A percentile compares a stretch with the other conserved stretches of the same genome.
Evolutionary conservation across 1,284 basidiomycete species (phyloP).

Genomic region (Xerocomus nothofagi): DNA sequence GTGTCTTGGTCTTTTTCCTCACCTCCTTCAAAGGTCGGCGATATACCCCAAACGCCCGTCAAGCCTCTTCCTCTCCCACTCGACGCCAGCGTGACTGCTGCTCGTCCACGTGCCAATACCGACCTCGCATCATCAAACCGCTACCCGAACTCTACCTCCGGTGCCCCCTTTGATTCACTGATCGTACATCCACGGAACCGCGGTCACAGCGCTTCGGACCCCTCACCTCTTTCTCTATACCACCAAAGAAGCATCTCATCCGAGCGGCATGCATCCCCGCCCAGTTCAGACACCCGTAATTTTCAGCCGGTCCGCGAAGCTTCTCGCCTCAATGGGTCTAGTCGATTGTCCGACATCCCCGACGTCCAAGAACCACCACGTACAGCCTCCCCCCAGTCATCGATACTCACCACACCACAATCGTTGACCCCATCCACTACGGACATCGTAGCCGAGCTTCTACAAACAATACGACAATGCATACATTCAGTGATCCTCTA

Average conservation of each 20-base stretch:
- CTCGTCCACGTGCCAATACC: constrained; percentile 29
- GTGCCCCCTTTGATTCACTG: constrained; percentile 7
- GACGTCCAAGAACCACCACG: constrained; percentile 1
- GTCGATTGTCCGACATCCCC: constrained; percentile 5
- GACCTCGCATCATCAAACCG: constrained; percentile 15
- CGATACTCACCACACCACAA: background rate
- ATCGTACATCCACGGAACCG: constrained; percentile 20
- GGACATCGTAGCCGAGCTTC: constrained; percentile 30
- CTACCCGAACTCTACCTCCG: constrained; percentile 9
- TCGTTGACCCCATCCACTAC: constrained; percentile 16
- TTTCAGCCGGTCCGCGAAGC: background rate
- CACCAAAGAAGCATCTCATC: constrained; percentile 6
- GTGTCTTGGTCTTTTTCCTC: constrained; percentile 1
- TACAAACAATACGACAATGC: constrained; percentile 23
- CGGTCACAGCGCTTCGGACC: constrained; percentile 14
- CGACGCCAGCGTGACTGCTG: background rate
- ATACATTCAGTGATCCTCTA: constrained; percentile 31
- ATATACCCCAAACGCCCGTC: background rate
- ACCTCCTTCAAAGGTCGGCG: background rate
- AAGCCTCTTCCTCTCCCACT: constrained; percentile 10
- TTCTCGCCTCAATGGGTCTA: constrained; percentile 7
- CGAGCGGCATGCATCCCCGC: background rate
- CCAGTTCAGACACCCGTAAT: background rate
- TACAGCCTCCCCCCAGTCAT: background rate
- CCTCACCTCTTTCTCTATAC: background rate